These are phyloP conservation scores for Russula emetica DNA, from an alignment of 768 basidiomycete species.

Conservation along the genomic window DNA sequence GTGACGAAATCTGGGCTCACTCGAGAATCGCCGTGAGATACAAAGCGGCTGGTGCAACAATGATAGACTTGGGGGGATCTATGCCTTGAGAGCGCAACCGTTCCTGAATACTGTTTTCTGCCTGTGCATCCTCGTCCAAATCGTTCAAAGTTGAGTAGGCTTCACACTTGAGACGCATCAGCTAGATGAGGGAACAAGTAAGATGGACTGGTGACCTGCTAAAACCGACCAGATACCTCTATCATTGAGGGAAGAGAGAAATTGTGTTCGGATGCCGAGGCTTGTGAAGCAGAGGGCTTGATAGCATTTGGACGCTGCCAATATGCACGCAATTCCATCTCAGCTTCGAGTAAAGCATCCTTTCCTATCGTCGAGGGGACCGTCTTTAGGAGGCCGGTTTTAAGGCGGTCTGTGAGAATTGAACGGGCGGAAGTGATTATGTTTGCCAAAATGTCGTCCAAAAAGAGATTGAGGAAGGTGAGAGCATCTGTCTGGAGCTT, in stretches of 20 bases:
- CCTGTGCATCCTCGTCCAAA: constrained; percentile 65
- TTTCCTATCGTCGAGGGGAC: constrained; percentile 82
- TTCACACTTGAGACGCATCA: constrained; percentile 81
- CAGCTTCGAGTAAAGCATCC: constrained; percentile 88
- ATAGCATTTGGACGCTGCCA: constrained; percentile 63
- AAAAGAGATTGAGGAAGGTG: constrained; percentile 67
- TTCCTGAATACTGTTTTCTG: constrained; percentile 59
- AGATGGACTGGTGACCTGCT: constrained; percentile 8
- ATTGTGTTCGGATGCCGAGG: constrained; percentile 49
- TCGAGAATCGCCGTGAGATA: constrained; percentile 92
- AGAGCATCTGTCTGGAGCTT: constrained; percentile 78
- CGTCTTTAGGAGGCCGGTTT: constrained; percentile 63
- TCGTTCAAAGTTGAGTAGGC: constrained; percentile 84
- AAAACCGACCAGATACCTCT: constrained; percentile 48
- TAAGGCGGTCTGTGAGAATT: constrained; percentile 67
- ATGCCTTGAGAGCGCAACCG: constrained; percentile 48
- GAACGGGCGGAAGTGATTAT: constrained; percentile 65
- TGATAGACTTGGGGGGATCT: constrained; percentile 43
- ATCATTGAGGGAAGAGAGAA: constrained; percentile 74
- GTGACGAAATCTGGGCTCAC: constrained; percentile 47
- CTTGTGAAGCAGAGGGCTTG: constrained; percentile 30
- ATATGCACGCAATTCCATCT: constrained; percentile 86
- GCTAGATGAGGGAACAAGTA: constrained; percentile 39
- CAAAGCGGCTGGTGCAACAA: constrained; percentile 72
- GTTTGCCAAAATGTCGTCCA: constrained; percentile 79